Conservation (phyloP, 495 filamentous ascomycete genomes). For the Penicillium nucicola region DNA sequence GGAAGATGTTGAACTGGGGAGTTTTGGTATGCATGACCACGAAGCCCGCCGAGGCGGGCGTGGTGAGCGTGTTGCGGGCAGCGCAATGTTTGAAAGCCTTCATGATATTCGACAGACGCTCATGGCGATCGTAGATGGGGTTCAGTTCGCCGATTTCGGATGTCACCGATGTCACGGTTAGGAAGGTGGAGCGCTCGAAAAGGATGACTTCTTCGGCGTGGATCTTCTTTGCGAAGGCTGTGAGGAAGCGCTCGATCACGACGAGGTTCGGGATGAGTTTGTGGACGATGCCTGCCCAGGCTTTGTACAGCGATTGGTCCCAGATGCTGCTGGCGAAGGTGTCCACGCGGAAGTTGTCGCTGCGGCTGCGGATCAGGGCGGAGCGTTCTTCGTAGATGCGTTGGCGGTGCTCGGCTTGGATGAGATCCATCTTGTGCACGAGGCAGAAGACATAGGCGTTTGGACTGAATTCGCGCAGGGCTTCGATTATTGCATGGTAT, state of each 20-base stretch:
- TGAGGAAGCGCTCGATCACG: conserved; percentile 82
- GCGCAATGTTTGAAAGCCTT: conserved; percentile 93
- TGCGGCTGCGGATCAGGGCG: conserved; percentile 67
- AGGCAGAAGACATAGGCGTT: conserved; percentile 85
- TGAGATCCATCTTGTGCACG: conserved; percentile 99
- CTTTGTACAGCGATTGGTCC: conserved; percentile 97
- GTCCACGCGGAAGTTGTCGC: conserved; percentile 64
- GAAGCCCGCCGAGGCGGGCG: conserved; percentile 55
- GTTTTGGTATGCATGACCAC: conserved; percentile 66
- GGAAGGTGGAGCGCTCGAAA: conserved; percentile 93
- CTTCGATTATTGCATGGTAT: conserved; percentile 81
- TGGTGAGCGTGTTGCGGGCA: conserved; percentile 52
- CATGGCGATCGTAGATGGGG: conserved; percentile 86
- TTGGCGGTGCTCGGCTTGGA: conserved; percentile 71
- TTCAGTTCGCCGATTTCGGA: conserved; percentile 70
- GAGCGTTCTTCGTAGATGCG: conserved; percentile 78
- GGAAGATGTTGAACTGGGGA: conserved; percentile 82
- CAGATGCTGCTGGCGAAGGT: conserved; percentile 94
- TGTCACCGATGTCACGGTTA: conserved; percentile 84
- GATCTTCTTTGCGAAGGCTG: conserved; percentile 72
- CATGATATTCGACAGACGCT: conserved; percentile 92
- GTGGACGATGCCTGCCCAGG: conserved; percentile 96
- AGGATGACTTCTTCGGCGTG: conserved; percentile 92
- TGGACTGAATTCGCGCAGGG: conserved; percentile 79
- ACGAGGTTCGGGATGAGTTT: conserved; percentile 88